These are phyloP conservation scores for Beauveria medogensis DNA, from an alignment of 2,329 filamentous ascomycete species.

Conservation along the genomic window DNA sequence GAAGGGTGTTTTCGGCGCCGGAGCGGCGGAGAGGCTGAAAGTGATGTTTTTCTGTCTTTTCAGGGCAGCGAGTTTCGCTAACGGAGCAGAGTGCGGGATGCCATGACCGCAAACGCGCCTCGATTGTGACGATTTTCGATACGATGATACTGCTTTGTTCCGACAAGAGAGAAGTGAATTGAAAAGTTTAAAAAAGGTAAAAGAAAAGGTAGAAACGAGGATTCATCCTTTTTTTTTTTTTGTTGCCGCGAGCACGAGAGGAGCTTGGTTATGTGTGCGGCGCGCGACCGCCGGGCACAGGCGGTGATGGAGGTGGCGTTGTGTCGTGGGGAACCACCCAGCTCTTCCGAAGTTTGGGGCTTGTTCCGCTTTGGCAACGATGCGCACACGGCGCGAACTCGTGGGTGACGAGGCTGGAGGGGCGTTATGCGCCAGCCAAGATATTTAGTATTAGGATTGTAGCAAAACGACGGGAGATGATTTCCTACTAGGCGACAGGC, in stretches of 20 bases:
- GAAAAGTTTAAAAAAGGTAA: not conserved
- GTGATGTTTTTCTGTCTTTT: not conserved
- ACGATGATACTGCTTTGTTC: too few relatives aligned
- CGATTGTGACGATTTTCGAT: not conserved
- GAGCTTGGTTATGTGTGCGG: not conserved
- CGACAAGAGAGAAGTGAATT: not conserved
- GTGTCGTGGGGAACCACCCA: not conserved
- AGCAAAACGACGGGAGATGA: too few relatives aligned
- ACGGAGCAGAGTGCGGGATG: not conserved
- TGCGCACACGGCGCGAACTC: not conserved
- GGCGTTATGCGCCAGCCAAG: too few relatives aligned
- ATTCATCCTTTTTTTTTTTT: too few relatives aligned
- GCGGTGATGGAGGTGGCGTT: not conserved
- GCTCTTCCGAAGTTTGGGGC: not conserved
- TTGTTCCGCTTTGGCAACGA: not conserved
- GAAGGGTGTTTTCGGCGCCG: not conserved
- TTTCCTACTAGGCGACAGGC: too few relatives aligned
- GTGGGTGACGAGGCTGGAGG: too few relatives aligned
- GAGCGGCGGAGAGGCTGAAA: not conserved
- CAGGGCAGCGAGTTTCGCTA: not conserved
- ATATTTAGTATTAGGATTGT: too few relatives aligned
- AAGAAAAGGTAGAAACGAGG: not conserved
- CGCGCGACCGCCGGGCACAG: not conserved
- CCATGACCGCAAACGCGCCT: conserved; percentile 1
- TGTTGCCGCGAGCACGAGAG: not conserved